Percentiles rank a stretch among this genome's conserved stretches.
Conservation (phyloP, 139 green algal genomes). For the Deuterostichococcus epilithicus region DNA sequence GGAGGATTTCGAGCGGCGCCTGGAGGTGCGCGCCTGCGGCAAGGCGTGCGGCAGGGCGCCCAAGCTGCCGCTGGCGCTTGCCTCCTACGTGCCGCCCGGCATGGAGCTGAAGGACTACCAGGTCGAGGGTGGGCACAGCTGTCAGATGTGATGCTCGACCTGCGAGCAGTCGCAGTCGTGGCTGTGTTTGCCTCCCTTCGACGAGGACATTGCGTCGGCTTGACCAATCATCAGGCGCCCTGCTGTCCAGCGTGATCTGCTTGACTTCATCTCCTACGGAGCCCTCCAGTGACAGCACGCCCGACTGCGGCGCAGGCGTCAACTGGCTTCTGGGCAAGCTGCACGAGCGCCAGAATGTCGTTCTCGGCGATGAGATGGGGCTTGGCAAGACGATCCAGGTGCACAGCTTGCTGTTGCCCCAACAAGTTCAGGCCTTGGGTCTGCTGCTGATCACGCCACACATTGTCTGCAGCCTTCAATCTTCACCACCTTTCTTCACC, state of each 20-base stretch:
- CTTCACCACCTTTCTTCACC: too few species aligned
- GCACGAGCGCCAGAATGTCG: conserved; percentile 52
- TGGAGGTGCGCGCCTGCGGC: not conserved
- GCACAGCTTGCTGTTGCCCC: conserved; percentile 14
- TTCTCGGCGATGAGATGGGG: conserved; percentile 81
- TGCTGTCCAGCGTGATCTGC: too few species aligned
- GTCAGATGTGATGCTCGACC: too few species aligned
- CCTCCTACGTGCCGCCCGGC: not conserved
- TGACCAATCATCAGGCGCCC: too few species aligned
- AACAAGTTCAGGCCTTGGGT: not conserved
- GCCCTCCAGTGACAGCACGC: too few species aligned
- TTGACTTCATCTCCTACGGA: too few species aligned
- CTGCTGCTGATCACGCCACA: not conserved
- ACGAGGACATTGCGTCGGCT: too few species aligned
- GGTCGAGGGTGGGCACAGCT: conserved; percentile 2
- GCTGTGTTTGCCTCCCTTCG: too few species aligned
- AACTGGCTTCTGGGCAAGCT: conserved; percentile 51
- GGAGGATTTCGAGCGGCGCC: conserved; percentile 12
- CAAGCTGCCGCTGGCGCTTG: not conserved
- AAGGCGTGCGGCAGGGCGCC: not conserved
- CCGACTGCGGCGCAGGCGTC: conserved; percentile 3
- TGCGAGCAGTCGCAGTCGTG: too few species aligned
- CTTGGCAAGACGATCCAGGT: conserved; percentile 61
- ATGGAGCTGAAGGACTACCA: conserved; percentile 23
- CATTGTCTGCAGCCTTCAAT: conserved; percentile 5